Evolutionary conservation across 306 rosid species (phyloP).

Genomic region (Prinsepia uniflora): DNA sequence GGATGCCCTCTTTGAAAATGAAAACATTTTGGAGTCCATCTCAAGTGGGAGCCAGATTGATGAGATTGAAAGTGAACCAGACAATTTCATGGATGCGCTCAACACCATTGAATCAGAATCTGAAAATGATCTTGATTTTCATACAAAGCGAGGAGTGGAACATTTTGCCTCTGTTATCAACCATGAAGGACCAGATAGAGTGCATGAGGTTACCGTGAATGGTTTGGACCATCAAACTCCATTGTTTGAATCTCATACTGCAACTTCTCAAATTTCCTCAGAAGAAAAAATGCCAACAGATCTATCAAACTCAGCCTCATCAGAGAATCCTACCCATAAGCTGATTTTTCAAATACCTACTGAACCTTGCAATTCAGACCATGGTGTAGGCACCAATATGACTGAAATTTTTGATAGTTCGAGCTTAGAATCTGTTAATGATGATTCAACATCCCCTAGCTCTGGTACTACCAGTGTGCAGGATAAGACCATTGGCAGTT

Average conservation of each 20-base stretch:
- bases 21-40: constrained; percentile 35
- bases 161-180: constrained; percentile 22
- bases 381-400: constrained; percentile 23
- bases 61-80: constrained; percentile 80
- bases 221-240: constrained; percentile 35
- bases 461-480: constrained; percentile 28
- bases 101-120: constrained; percentile 84
- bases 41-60: constrained; percentile 36
- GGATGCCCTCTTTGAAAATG: constrained; percentile 37
- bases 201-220: constrained; percentile 33
- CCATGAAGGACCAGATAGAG: constrained; percentile 37
- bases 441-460: constrained; percentile 28
- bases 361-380: constrained; percentile 33
- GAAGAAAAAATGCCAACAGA: constrained; percentile 28
- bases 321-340: constrained; percentile 22
- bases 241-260: constrained; percentile 34
- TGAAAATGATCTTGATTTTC: constrained; percentile 73
- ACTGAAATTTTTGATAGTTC: constrained; percentile 28
- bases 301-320: constrained; percentile 23
- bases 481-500: constrained; percentile 30
- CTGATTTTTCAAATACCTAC: constrained; percentile 31
- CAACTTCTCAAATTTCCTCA: constrained; percentile 32
- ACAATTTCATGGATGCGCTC: constrained; percentile 83
- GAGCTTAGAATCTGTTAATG: constrained; percentile 34
- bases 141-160: constrained; percentile 63